A percentile compares a stretch with the other conserved stretches of the same genome.
phyloP scores from a whole-genome alignment of 768 basidiomycete species.

The Macrolepiota fuliginosa region DNA sequence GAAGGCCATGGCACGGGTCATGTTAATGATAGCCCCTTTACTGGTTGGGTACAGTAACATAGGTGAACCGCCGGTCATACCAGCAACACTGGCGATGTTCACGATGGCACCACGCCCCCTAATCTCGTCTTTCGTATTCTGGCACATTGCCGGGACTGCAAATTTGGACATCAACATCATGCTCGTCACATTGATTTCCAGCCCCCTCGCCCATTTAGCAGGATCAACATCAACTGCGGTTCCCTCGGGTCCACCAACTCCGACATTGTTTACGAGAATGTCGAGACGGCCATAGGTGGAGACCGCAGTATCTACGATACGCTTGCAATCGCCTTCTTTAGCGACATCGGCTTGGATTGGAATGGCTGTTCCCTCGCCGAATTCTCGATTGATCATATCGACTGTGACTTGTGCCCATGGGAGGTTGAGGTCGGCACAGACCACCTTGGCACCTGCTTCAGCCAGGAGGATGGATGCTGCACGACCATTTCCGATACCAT shows the following conservation, averaged over 20 bases:
- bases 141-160: constrained; percentile 42
- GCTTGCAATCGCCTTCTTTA: constrained; percentile 30
- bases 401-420: constrained; percentile 36
- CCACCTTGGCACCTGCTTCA: constrained; percentile 36
- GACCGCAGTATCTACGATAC: constrained; percentile 31
- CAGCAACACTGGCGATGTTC: constrained; percentile 38
- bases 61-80: constrained; percentile 35
- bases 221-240: constrained; percentile 37
- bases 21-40: constrained; percentile 41
- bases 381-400: constrained; percentile 36
- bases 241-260: constrained; percentile 35
- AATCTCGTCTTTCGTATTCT: constrained; percentile 25
- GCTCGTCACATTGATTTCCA: constrained; percentile 38
- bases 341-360: constrained; percentile 36
- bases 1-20: constrained; percentile 43
- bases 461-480: constrained; percentile 39
- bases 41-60: constrained; percentile 40
- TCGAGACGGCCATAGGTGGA: constrained; percentile 37
- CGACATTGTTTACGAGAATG: constrained; percentile 42
- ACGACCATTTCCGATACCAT: constrained; percentile 41
- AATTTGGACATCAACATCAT: constrained; percentile 45
- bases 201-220: constrained; percentile 30
- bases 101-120: constrained; percentile 38
- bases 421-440: constrained; percentile 35
- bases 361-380: constrained; percentile 30